A percentile compares a stretch with the other conserved stretches of the same genome.
Conservation (phyloP, 768 basidiomycete genomes). For the Scleroderma citrinum region DNA sequence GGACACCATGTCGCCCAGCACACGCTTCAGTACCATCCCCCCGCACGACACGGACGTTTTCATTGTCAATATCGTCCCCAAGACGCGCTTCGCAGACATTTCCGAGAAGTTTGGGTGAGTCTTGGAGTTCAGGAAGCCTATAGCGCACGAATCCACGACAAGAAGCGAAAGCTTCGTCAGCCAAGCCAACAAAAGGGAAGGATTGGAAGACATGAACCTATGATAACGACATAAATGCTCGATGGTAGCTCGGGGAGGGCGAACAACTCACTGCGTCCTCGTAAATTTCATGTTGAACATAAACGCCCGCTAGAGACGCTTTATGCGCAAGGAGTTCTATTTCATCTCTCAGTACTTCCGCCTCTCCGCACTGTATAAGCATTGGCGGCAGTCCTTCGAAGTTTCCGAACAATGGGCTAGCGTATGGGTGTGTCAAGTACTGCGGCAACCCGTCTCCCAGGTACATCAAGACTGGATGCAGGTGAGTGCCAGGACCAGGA, state of each 20-base stretch:
- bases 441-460: constrained; percentile 74
- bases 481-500: constrained; percentile 69
- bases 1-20: constrained; percentile 34
- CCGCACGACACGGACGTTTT: constrained; percentile 59
- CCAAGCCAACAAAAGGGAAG: constrained; percentile 69
- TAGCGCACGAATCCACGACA: constrained; percentile 65
- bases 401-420: constrained; percentile 90
- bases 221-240: constrained; percentile 1
- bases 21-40: constrained; percentile 65
- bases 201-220: constrained; percentile 90
- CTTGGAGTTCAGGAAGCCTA: constrained; percentile 49
- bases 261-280: constrained; percentile 72
- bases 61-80: constrained; percentile 66
- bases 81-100: constrained; percentile 52
- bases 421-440: constrained; percentile 94
- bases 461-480: constrained; percentile 93
- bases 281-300: constrained; percentile 83
- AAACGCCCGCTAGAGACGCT: constrained; percentile 78
- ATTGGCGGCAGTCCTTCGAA: constrained; percentile 83
- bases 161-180: constrained; percentile 62
- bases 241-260: not conserved
- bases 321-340: constrained; percentile 90
- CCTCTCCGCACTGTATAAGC: constrained; percentile 88
- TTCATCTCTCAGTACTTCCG: constrained; percentile 94
- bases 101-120: constrained; percentile 47